phyloP scores from a whole-genome alignment of 306 rosid genomes.

The Adenanthera pavonina region DNA sequence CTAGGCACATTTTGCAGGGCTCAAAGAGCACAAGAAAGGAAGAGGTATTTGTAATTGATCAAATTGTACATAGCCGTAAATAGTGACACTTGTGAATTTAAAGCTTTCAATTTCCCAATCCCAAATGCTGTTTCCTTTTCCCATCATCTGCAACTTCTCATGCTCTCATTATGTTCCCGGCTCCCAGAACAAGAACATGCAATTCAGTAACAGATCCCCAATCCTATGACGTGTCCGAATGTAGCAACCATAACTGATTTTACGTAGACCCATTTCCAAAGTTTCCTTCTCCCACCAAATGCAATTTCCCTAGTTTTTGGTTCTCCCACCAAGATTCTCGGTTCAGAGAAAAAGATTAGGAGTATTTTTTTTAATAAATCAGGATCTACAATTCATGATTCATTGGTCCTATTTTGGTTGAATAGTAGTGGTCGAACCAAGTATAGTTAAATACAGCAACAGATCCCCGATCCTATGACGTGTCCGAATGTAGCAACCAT shows the following conservation, averaged over 20 bases:
- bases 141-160: not conserved
- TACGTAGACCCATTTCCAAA: not conserved
- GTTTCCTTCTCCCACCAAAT: not conserved
- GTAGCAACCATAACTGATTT: not conserved
- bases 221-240: not conserved
- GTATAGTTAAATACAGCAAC: too few relatives aligned
- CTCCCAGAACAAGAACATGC: not conserved
- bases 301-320: not conserved
- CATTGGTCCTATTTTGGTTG: too few relatives aligned
- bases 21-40: slow-evolving; percentile 11
- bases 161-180: not conserved
- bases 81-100: not conserved
- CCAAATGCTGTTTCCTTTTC: not conserved
- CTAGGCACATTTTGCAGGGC: not conserved
- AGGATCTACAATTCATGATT: too few relatives aligned
- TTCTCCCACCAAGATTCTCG: not conserved
- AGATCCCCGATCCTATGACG: not conserved
- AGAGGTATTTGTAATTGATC: slow-evolving; percentile 24
- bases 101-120: not conserved
- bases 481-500: not conserved
- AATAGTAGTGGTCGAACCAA: too few relatives aligned
- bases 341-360: not conserved
- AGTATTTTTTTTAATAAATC: too few relatives aligned
- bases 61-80: not conserved
- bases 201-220: not conserved